Evolutionary conservation across 2,329 filamentous ascomycete species (phyloP).

Genomic region (Ceratocystis diversiconidia): DNA sequence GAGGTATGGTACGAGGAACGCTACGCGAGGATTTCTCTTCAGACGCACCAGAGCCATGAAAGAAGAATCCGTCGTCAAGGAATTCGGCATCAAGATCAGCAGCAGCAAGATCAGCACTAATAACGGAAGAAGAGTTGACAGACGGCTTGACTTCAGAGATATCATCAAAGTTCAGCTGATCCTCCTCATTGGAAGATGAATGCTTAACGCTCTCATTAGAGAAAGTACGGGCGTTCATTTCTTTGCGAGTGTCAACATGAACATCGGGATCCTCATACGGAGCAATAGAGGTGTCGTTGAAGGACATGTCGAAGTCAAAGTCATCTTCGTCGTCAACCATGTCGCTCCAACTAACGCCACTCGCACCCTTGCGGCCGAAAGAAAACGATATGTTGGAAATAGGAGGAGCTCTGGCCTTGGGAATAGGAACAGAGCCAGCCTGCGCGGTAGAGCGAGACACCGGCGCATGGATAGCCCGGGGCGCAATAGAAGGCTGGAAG

Average conservation of each 20-base stretch:
- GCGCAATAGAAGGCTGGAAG: conserved; percentile 33
- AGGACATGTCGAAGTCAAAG: conserved; percentile 33
- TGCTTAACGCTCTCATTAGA: conserved; percentile 53
- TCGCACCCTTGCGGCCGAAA: conserved; percentile 62
- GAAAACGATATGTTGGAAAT: conserved; percentile 61
- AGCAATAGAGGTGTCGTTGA: conserved; percentile 4
- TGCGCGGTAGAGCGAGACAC: neutral
- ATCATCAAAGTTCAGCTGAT: conserved; percentile 21
- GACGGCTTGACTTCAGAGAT: conserved; percentile 23
- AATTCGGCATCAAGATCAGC: conserved; percentile 49
- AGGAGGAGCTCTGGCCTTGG: conserved; percentile 59
- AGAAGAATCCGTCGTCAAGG: conserved; percentile 57
- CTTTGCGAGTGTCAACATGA: conserved; percentile 39
- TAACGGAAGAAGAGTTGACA: neutral
- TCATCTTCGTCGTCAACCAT: conserved; percentile 80
- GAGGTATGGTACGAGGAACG: neutral
- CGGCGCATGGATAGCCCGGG: conserved; percentile 26
- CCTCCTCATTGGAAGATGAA: conserved; percentile 11
- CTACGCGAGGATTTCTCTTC: neutral
- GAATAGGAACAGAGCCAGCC: conserved; percentile 62
- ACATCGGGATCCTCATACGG: conserved; percentile 13
- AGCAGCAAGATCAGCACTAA: conserved; percentile 24
- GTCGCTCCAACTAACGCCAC: conserved; percentile 99
- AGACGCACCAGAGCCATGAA: conserved; percentile 38
- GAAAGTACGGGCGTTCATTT: conserved; percentile 62